These are phyloP conservation scores for Fusarium clavum DNA, from an alignment of 2,329 filamentous ascomycete species.

Conservation along the genomic window DNA sequence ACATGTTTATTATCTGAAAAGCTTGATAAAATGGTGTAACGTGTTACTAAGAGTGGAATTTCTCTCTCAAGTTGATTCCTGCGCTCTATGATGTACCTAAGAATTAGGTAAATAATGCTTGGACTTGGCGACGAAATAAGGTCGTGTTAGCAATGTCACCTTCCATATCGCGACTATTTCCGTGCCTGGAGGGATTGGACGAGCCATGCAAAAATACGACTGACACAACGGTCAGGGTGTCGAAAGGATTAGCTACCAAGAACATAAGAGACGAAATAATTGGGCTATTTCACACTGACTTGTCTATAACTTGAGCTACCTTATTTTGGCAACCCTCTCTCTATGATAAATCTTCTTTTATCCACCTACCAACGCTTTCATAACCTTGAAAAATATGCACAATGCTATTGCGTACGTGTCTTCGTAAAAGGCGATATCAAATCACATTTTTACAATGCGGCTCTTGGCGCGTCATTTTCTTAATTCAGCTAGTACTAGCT, in stretches of 20 bases:
- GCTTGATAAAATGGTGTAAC: not conserved
- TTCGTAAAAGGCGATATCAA: not conserved
- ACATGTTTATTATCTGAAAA: not conserved
- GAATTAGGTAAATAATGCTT: not conserved
- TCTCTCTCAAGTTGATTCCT: not conserved
- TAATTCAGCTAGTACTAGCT: not conserved
- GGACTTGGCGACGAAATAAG: not conserved
- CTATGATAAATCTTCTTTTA: too few relatives aligned
- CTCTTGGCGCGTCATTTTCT: conserved; percentile 17
- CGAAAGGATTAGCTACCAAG: not conserved
- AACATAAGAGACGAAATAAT: not conserved
- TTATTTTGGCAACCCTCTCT: too few relatives aligned
- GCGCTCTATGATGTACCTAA: not conserved
- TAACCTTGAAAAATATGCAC: not conserved
- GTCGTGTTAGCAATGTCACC: not conserved
- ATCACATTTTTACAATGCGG: not conserved
- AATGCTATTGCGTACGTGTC: not conserved
- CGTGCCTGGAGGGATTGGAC: not conserved
- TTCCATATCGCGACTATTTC: not conserved
- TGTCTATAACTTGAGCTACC: too few relatives aligned
- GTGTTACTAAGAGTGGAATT: not conserved
- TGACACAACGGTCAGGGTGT: not conserved
- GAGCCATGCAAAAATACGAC: not conserved
- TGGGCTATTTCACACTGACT: too few relatives aligned
- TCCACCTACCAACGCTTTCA: not conserved